A percentile compares a stretch with the other conserved stretches of the same genome.
Evolutionary conservation across 129 eudicot genomes (phyloP).

Genomic region (Glebionis coronaria): DNA sequence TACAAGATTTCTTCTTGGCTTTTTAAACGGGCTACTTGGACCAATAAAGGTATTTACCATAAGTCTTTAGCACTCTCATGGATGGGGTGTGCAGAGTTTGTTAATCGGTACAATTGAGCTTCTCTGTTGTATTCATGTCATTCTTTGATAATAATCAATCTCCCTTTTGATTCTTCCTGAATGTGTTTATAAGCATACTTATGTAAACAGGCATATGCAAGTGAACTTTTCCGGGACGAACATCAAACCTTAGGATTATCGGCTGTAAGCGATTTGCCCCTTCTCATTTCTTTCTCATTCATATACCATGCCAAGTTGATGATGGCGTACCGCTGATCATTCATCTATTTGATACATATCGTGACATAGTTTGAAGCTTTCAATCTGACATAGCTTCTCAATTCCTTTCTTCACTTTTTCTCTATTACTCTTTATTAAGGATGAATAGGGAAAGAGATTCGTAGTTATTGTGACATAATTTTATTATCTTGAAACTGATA

Average conservation of each 20-base stretch:
- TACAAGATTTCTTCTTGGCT: slow-evolving; percentile 83
- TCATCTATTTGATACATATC: too few species aligned
- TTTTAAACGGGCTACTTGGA: slow-evolving; percentile 72
- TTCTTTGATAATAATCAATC: too few species aligned
- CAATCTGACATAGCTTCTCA: too few species aligned
- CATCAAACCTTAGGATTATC: slow-evolving; percentile 72
- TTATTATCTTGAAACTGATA: not conserved
- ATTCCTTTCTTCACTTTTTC: too few species aligned
- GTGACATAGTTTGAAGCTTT: too few species aligned
- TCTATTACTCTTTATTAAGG: too few species aligned
- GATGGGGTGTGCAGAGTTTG: too few species aligned
- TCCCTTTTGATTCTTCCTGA: not conserved
- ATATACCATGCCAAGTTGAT: not conserved
- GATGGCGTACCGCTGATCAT: too few species aligned
- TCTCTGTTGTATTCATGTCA: too few species aligned
- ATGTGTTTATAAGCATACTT: not conserved
- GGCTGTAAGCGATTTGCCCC: slow-evolving; percentile 47
- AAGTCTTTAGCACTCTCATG: slow-evolving; percentile 1
- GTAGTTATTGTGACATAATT: not conserved
- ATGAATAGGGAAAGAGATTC: too few species aligned
- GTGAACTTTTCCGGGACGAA: slow-evolving; percentile 56
- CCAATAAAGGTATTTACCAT: slow-evolving; percentile 63
- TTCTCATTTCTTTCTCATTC: not conserved
- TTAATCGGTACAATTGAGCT: too few species aligned
- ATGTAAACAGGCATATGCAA: slow-evolving; percentile 71